A percentile compares a stretch with the other conserved stretches of the same genome.
phyloP scores from a whole-genome alignment of 2,329 filamentous ascomycete genomes.

The Hypoxylon rubiginosum region DNA sequence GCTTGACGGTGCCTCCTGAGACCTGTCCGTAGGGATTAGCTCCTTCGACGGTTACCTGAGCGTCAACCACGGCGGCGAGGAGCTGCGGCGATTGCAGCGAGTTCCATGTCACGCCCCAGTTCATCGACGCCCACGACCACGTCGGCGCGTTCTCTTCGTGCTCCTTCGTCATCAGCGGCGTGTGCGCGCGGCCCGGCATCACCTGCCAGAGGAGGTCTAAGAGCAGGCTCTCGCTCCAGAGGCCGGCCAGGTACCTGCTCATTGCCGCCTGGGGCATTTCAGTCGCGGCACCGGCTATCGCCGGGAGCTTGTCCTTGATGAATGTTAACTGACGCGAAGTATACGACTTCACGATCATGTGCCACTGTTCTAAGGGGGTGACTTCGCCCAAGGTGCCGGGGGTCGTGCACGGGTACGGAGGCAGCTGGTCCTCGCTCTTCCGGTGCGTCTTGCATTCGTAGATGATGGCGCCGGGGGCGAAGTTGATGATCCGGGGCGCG shows the following conservation, averaged over 20 bases:
- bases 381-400: conserved; percentile 32
- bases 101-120: conserved; percentile 31
- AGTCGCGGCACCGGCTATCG: conserved; percentile 33
- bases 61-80: conserved; percentile 19
- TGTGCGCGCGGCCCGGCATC: conserved; percentile 32
- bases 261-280: conserved; percentile 31
- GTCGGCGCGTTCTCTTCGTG: conserved; percentile 31
- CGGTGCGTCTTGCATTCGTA: conserved; percentile 36
- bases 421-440: conserved; percentile 36
- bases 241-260: conserved; percentile 30
- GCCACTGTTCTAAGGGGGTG: conserved; percentile 28
- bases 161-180: conserved; percentile 28
- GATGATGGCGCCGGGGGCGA: conserved; percentile 34
- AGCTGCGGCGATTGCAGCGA: conserved; percentile 13
- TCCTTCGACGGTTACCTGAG: conserved; percentile 22
- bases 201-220: conserved; percentile 35
- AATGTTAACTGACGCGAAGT: conserved; percentile 35
- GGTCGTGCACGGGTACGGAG: conserved; percentile 29
- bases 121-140: conserved; percentile 34
- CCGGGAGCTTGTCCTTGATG: conserved; percentile 36
- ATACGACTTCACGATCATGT: conserved; percentile 37
- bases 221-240: conserved; percentile 37
- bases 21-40: conserved; percentile 37
- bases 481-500: conserved; percentile 30
- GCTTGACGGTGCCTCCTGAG: conserved; percentile 25